A percentile compares a stretch with the other conserved stretches of the same genome.
phyloP scores from a whole-genome alignment of 1,284 basidiomycete genomes.

The Cutaneotrichosporon daszewskae region DNA sequence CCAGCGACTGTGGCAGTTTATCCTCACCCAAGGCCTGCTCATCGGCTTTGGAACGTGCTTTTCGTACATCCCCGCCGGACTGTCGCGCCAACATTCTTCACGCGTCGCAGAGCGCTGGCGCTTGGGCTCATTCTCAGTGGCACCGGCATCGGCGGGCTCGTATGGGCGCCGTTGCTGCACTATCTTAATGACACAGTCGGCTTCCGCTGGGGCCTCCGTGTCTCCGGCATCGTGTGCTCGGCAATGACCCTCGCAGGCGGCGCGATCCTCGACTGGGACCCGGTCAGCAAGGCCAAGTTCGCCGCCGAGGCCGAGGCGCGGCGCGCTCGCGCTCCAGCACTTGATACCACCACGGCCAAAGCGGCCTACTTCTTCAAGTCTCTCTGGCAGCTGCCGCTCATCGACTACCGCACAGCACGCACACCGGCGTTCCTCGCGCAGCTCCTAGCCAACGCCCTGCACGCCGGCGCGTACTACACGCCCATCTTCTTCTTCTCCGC shows the following conservation, averaged over 20 bases:
- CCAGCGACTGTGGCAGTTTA: conserved; percentile 26
- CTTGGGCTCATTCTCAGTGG: conserved; percentile 30
- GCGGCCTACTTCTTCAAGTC: background rate
- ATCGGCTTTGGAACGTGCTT: conserved; percentile 23
- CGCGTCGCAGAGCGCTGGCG: conserved; percentile 19
- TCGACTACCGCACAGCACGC: conserved; percentile 25
- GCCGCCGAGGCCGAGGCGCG: conserved; percentile 6
- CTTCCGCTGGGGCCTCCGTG: conserved; percentile 20
- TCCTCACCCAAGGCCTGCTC: conserved; percentile 26
- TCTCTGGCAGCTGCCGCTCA: conserved; percentile 17
- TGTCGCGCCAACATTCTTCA: conserved; percentile 26
- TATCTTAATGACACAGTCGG: conserved; percentile 16
- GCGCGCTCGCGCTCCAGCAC: background rate
- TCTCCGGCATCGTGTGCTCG: conserved; percentile 17
- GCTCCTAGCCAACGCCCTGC: conserved; percentile 14
- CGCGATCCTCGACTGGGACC: conserved; percentile 22
- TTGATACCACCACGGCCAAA: background rate
- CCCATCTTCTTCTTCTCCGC: conserved; percentile 31
- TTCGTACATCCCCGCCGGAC: conserved; percentile 26
- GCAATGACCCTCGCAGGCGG: conserved; percentile 8
- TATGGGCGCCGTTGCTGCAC: conserved; percentile 21
- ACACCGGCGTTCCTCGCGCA: conserved; percentile 17
- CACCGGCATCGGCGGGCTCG: conserved; percentile 29
- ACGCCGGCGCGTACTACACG: conserved; percentile 26
- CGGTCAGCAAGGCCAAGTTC: conserved; percentile 11